Base-by-base conservation (phyloP, 441 rosid genomes). In the Adansonia rubrostipa region DNA sequence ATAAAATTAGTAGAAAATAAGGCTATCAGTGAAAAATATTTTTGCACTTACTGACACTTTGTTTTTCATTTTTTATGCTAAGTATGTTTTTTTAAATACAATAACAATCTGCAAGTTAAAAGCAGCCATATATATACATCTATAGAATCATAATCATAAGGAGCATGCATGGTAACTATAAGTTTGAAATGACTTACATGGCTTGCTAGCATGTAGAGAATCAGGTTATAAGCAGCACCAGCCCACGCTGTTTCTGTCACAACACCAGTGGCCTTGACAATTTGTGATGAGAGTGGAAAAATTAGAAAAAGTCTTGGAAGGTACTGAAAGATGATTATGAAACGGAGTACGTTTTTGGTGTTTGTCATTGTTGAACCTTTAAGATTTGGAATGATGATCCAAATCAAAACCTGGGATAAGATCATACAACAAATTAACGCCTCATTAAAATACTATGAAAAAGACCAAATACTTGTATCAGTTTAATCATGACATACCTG, bases 191-290 rank as follows among this genome's bases (percentile, higher is more conserved):
- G 24, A 74, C 94, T 89, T 81, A 93, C 99, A 87, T 95, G 98
- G 88, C 98, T 93, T 83, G 99, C 99, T 81, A 95, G 85, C 94
- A 95, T 90, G 85, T 85, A 95, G 9, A 92, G 87, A 80, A 92
- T 87, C 28, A 93, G 91, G 84, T 95, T 93, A 77, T 93, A 93
- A 42, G 96, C 98, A 15, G 98, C 99, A 58, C 98, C 98, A 0
- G 93, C 97, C 98, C 97, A 92, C 28, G 98, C 93, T 5, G 96
- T 90, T 81, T 91, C 93, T 19, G 93, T 92, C 22, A 92, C 91
- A 44, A 93, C 90, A 6, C 99, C 98, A 4, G 92, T 86, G 78
- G 93, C 91, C 82, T 92, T 88, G 69, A 86, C 86, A 64, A 95
- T 92, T 82, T 90, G 91, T 2, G 90, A 88, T 53, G 97, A 88